These are phyloP conservation scores for Cladochytrium replicatum DNA, from an alignment of 192 early-diverging fungal genomes.

Conservation along the genomic window DNA sequence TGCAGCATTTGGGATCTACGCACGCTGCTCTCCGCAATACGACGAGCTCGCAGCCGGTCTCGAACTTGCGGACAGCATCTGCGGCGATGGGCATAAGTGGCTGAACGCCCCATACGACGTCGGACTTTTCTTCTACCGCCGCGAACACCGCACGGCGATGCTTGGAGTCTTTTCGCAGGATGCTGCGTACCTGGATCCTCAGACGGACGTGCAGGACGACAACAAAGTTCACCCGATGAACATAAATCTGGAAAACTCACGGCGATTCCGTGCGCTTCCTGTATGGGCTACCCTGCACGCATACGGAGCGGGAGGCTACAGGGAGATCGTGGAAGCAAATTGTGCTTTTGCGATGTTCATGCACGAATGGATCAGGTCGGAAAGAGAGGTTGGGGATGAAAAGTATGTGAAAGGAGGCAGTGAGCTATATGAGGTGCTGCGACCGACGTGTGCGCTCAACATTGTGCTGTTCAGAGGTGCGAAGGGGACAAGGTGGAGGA, in stretches of 20 bases:
- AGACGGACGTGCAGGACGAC: conserved; percentile 1
- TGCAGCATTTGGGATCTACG: conserved; percentile 52
- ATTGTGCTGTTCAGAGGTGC: conserved; percentile 20
- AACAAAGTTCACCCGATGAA: conserved; percentile 31
- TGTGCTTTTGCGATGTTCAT: conserved; percentile 32
- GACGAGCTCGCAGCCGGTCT: conserved; percentile 22
- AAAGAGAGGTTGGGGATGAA: conserved; percentile 8
- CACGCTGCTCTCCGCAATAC: conserved; percentile 25
- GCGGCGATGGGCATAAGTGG: conserved; percentile 53
- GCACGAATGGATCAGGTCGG: conserved; percentile 34
- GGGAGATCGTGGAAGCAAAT: conserved; percentile 33
- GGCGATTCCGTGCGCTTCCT: conserved; percentile 47
- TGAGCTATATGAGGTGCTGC: not conserved
- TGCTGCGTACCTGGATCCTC: conserved; percentile 24
- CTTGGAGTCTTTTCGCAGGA: conserved; percentile 16
- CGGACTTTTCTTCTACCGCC: conserved; percentile 33
- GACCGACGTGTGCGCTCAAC: conserved; percentile 1
- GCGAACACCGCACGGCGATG: conserved; percentile 1
- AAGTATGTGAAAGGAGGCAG: not conserved
- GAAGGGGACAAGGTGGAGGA: not conserved
- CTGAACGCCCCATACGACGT: conserved; percentile 57
- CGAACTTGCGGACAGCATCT: conserved; percentile 44
- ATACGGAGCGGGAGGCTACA: conserved; percentile 42
- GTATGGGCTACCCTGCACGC: conserved; percentile 40
- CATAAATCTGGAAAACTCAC: conserved; percentile 50